These are phyloP conservation scores for Penicillium bialowiezense DNA, from an alignment of 495 filamentous ascomycete genomes.

Conservation along the genomic window DNA sequence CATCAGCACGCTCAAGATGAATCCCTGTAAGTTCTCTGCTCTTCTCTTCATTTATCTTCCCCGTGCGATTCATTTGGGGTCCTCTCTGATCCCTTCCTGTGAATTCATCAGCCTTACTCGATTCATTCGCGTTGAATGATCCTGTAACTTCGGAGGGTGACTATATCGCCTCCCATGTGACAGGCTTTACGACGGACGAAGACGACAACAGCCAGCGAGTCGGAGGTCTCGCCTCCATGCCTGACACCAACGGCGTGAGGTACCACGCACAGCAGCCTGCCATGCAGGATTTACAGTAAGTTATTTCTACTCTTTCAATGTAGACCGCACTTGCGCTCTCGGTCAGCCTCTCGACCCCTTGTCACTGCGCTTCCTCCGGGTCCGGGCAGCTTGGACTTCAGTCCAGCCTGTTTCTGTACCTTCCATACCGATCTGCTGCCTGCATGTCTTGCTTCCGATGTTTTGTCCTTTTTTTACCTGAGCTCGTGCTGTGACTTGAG, in stretches of 20 bases:
- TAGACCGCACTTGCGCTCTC: conserved; percentile 35
- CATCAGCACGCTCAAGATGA: conserved; percentile 26
- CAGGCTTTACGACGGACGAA: conserved; percentile 39
- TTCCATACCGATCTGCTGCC: conserved; percentile 29
- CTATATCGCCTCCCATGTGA: conserved; percentile 37
- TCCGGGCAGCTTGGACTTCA: conserved; percentile 32
- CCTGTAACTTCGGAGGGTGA: conserved; percentile 40
- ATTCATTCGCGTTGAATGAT: conserved; percentile 37
- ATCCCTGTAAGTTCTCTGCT: conserved; percentile 21
- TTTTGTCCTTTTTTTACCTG: conserved; percentile 22
- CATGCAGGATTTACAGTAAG: conserved; percentile 50
- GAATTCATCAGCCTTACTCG: conserved; percentile 30
- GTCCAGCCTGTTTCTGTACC: conserved; percentile 29
- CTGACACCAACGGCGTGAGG: conserved; percentile 45
- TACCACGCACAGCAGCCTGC: conserved; percentile 45
- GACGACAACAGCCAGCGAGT: conserved; percentile 42
- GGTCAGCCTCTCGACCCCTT: conserved; percentile 35
- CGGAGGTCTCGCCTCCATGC: conserved; percentile 42
- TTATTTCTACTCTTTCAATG: conserved; percentile 37
- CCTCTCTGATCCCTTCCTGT: conserved; percentile 12
- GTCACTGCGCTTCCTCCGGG: conserved; percentile 36
- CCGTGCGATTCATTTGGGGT: neutral
- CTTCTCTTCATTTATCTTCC: neutral
- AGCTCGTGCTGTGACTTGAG: conserved; percentile 13
- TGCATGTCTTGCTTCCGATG: conserved; percentile 30